Evolutionary conservation across 2,329 filamentous ascomycete genomes (phyloP).

Genomic region (Aschersonia sp.): DNA sequence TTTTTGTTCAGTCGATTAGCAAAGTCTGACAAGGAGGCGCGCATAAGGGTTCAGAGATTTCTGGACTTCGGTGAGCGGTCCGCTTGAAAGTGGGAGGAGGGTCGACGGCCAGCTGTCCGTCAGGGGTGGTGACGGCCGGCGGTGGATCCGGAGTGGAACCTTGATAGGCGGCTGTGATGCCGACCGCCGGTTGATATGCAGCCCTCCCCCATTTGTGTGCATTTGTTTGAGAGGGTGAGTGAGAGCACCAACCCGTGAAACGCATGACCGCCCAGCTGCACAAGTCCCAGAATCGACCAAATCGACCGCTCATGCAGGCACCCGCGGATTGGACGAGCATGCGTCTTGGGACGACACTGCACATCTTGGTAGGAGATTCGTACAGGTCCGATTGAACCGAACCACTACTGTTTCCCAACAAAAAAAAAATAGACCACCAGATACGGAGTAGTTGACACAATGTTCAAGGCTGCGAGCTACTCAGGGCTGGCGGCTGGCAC

Average conservation of each 20-base stretch:
- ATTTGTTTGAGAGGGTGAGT: neutral
- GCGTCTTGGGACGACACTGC: no score
- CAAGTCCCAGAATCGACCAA: no score
- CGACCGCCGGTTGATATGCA: constrained; percentile 3
- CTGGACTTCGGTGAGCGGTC: neutral
- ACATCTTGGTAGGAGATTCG: no score
- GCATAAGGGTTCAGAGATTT: neutral
- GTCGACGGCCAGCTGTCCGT: neutral
- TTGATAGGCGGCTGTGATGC: constrained; percentile 1
- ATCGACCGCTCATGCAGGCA: no score
- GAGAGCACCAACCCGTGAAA: neutral
- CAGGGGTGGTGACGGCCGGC: neutral
- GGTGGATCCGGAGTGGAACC: neutral
- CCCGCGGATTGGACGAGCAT: no score
- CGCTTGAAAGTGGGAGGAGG: neutral
- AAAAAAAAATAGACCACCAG: no score
- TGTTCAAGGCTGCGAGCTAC: neutral
- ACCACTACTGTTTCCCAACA: no score
- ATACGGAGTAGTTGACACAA: neutral
- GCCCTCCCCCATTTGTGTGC: neutral
- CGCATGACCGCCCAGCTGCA: neutral
- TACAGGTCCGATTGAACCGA: no score
- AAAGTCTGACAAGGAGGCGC: neutral
- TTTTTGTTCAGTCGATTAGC: no score
- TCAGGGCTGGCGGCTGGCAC: neutral